Conservation (phyloP, 2,329 filamentous ascomycete genomes). For the Hortaea sp. region DNA sequence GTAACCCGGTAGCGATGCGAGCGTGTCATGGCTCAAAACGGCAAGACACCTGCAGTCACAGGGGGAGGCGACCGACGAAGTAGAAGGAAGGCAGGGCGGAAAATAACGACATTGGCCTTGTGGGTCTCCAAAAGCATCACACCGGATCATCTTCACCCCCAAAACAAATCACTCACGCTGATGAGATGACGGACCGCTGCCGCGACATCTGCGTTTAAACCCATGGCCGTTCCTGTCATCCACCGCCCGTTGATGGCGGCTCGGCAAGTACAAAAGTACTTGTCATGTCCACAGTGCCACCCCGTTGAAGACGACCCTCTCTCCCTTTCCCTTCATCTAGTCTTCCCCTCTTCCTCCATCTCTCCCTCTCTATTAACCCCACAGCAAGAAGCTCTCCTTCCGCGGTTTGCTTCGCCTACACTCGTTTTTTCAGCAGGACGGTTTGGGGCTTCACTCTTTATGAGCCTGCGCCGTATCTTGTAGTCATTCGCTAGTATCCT, state of each 20-base stretch:
- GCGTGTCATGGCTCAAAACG: background rate
- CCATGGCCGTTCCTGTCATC: background rate
- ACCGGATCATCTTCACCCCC: too few relatives aligned
- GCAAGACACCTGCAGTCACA: background rate
- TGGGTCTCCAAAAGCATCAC: too few relatives aligned
- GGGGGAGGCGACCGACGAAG: too few relatives aligned
- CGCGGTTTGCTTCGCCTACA: background rate
- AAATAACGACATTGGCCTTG: too few relatives aligned
- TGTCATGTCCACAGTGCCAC: background rate
- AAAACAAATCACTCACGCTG: too few relatives aligned
- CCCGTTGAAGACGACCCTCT: background rate
- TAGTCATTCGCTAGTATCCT: constrained; percentile 1
- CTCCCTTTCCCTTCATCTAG: background rate
- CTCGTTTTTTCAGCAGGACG: background rate
- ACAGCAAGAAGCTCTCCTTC: background rate
- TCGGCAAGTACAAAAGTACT: background rate
- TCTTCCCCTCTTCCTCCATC: background rate
- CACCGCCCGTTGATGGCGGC: background rate
- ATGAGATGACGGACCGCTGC: too few relatives aligned
- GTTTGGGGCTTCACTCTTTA: constrained; percentile 8
- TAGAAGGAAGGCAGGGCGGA: too few relatives aligned
- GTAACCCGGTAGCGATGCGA: background rate
- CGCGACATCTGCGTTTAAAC: too few relatives aligned
- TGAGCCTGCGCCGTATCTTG: constrained; percentile 1
- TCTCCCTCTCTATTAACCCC: background rate